A percentile compares a stretch with the other conserved stretches of the same genome.
phyloP scores from a whole-genome alignment of 2,329 filamentous ascomycete genomes.

The Diplodia seriata region DNA sequence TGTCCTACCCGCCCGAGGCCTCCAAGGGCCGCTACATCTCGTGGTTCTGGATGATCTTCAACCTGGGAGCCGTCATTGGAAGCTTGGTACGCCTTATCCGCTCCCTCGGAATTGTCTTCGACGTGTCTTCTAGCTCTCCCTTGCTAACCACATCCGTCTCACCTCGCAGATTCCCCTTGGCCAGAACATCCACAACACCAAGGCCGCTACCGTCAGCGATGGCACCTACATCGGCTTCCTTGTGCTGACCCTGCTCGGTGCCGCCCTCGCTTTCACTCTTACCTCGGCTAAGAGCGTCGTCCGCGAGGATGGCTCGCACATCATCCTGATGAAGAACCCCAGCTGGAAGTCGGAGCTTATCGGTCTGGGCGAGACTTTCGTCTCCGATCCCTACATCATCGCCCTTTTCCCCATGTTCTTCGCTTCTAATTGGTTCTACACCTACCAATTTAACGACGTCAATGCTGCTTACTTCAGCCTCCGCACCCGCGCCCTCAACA shows the following conservation, averaged over 20 bases:
- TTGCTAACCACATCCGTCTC: conserved; percentile 26
- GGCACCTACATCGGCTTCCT: conserved; percentile 91
- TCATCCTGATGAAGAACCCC: conserved; percentile 90
- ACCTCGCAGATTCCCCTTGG: conserved; percentile 69
- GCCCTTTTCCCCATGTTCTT: conserved; percentile 81
- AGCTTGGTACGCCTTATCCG: conserved; percentile 61
- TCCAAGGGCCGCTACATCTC: conserved; percentile 89
- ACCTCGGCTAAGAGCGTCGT: conserved; percentile 75
- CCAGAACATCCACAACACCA: conserved; percentile 69
- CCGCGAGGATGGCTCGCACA: conserved; percentile 76
- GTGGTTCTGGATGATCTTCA: conserved; percentile 95
- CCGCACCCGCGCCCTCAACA: conserved; percentile 78
- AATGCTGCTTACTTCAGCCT: conserved; percentile 75
- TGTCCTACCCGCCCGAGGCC: conserved; percentile 82
- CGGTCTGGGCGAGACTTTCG: conserved; percentile 77
- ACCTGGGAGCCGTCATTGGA: conserved; percentile 87
- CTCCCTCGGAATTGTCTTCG: conserved; percentile 40
- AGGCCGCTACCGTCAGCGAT: conserved; percentile 64
- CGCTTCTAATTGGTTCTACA: conserved; percentile 80
- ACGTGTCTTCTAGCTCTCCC: conserved; percentile 29
- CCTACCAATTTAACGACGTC: conserved; percentile 78
- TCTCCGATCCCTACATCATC: conserved; percentile 74
- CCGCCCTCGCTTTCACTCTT: conserved; percentile 71
- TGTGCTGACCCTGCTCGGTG: conserved; percentile 78
- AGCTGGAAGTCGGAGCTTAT: conserved; percentile 80